Base-by-base conservation (phyloP, 148 eudicot species). In the Chenopodium formosanum region DNA sequence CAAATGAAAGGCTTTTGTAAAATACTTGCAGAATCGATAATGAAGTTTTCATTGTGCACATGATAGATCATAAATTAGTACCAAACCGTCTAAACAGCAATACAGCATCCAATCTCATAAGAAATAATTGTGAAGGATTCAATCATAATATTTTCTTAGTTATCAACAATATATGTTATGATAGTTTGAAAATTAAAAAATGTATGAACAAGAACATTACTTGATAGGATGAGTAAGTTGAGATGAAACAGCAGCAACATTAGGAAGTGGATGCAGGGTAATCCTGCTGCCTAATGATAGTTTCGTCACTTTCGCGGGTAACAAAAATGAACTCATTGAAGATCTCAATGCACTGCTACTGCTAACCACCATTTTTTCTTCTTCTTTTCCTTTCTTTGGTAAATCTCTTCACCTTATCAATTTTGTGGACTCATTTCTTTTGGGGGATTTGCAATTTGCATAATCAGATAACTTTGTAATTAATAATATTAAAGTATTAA, bases 281-380 rank as follows among this genome's bases (percentile, higher is more conserved):
- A 58, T 40, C 46, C 19, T 82, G 13, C 25, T 75, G 50, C 52
- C 25, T 32, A 52, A 16, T 52, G 52, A 52, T 7, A 75, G 65
- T 31, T 74, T 74, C 22, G 11, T 74, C 3, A 52, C 52, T 31
- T 74, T 74, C 22, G 19, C 50, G 25, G 78, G 83, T 22, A 77
- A 75, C 23, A 69, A 14, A 53, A 76, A 76, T 17, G 79, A 69
- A 29, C 29, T 58, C 70, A 46, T 11, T 67, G 79, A 29, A 67
- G 37, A 68, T 17, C 75, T 69, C 47, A 70, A 52, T 32, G 44
- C 7, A 47, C 29, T 32, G 23, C 50, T 58, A 2, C 67, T 76
- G 53, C 80, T 29, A 17, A 73, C 67, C 62, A 52, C 84, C 84
- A 76, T 69, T 76, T 67, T 71, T 13, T 67, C 37, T 48, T 14